Base-by-base conservation (phyloP, 345 rosid species). In the Arabidopsis suecica region DNA sequence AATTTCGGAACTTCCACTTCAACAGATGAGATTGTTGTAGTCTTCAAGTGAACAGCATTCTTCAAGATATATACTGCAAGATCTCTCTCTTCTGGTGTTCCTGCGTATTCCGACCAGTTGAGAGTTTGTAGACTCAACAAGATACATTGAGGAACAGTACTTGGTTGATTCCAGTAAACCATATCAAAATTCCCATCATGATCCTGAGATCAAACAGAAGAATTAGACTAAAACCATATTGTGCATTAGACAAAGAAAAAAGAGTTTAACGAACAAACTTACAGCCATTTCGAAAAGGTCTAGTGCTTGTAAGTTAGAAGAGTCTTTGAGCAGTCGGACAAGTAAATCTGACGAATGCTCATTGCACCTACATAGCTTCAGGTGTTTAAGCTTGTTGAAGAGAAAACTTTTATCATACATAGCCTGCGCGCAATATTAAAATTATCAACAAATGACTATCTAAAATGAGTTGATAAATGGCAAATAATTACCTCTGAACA, bases 111-210 rank as follows among this genome's bases (percentile, higher is more conserved):
- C 1, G 10, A 12, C 45, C 22, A 69, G 23, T 33, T 20, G 65
- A 69, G 6, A 57, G 36, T 69, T 69, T 69, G 56, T 20, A 69
- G 56, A 45, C 34, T 20, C 56, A 12, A 57, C 44, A 69, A 33
- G 1, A 69, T 0, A 45, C 74, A 69, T 44, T 44, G 44, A 69
- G 74, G 74, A 20, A 58, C 74, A 58, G 16, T 44, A 13, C 6
- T 44, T 33, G 56, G 74, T 58, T 20, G 57, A 5, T 45, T 45
- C 74, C 23, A 58, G 45, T 58, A 1, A 1, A 11, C 10, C 9
- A 18, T 32, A 44, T 1, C 6, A 3, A 20, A 20, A 20, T 0
- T 0, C 12, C 1, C 1, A 0, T 1, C 3, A 18, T 69, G 65
- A 33, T 3, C 0, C 65, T 58, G 65, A 20, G 40, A 32, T 12